Conservation (phyloP, 371 early-diverging fungal species). For the Paraphysoderma sedebokerense region DNA sequence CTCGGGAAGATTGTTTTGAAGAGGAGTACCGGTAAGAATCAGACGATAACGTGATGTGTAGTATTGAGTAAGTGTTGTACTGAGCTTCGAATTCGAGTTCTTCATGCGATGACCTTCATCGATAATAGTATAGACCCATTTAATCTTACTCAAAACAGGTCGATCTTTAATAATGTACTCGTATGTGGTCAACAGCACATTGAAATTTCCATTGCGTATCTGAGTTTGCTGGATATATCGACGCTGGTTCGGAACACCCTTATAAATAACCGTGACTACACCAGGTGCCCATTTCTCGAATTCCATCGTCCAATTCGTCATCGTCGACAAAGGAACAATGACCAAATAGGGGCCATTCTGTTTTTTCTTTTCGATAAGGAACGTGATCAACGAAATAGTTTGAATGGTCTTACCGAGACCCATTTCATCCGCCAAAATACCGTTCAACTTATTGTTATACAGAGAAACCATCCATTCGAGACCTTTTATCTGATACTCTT, state of each 20-base stretch:
- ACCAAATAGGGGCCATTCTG: conserved; percentile 88
- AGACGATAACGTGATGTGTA: conserved; percentile 82
- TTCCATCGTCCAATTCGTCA: conserved; percentile 95
- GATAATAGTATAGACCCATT: conserved; percentile 91
- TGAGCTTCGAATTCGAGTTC: conserved; percentile 78
- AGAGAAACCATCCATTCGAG: conserved; percentile 97
- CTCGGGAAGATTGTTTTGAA: conserved; percentile 98
- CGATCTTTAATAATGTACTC: conserved; percentile 94
- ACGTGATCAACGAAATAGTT: conserved; percentile 90
- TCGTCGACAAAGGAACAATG: conserved; percentile 82
- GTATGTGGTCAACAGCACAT: conserved; percentile 94
- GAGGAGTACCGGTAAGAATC: conserved; percentile 96
- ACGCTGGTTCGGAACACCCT: conserved; percentile 62
- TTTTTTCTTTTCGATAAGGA: conserved; percentile 76
- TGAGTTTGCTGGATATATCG: conserved; percentile 49
- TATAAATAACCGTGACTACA: conserved; percentile 78
- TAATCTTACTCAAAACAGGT: conserved; percentile 60
- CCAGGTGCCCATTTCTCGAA: conserved; percentile 97
- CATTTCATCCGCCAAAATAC: conserved; percentile 99
- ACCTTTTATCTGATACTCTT: conserved; percentile 96
- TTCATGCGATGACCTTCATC: conserved; percentile 99
- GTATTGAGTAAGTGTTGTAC: conserved; percentile 59
- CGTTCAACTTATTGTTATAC: conserved; percentile 89
- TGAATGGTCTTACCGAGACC: conserved; percentile 95
- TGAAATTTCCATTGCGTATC: conserved; percentile 61